A percentile compares a stretch with the other conserved stretches of the same genome.
Evolutionary conservation across 768 basidiomycete genomes (phyloP).

Genomic region (Auricularia sp.): DNA sequence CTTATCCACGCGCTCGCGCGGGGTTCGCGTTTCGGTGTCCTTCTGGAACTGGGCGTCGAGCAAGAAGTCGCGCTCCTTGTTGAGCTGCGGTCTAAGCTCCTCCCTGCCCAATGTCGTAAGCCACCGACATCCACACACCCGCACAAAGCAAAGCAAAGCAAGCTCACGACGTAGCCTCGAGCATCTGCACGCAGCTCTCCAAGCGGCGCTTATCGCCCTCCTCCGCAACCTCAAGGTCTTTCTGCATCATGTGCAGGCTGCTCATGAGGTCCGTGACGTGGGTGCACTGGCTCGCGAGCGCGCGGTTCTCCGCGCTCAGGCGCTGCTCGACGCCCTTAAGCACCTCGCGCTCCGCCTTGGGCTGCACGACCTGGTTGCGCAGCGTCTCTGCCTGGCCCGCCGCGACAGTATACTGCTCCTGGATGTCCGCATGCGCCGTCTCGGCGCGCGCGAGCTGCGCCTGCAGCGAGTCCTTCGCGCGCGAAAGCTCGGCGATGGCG

Average conservation of each 20-base stretch:
- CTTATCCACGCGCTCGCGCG: conserved; percentile 63
- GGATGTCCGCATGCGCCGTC: conserved; percentile 58
- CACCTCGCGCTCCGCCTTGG: conserved; percentile 87
- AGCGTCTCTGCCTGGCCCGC: conserved; percentile 61
- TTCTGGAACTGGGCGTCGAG: conserved; percentile 71
- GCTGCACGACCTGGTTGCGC: conserved; percentile 76
- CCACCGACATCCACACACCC: too few relatives aligned
- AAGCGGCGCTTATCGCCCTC: conserved; percentile 75
- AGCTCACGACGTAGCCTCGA: conserved; percentile 32
- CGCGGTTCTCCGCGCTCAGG: conserved; percentile 77
- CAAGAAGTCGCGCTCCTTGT: conserved; percentile 61
- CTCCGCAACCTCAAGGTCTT: conserved; percentile 73
- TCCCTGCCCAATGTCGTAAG: too few relatives aligned
- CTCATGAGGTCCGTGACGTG: conserved; percentile 73
- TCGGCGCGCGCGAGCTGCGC: conserved; percentile 55
- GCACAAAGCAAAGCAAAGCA: conserved; percentile 1
- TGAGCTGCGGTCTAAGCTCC: conserved; percentile 59
- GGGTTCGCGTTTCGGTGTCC: conserved; percentile 69
- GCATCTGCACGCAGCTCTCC: conserved; percentile 66
- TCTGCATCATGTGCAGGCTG: conserved; percentile 85
- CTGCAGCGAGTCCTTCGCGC: conserved; percentile 5
- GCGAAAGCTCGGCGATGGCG: conserved; percentile 2
- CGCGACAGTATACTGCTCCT: conserved; percentile 52
- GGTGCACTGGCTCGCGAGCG: conserved; percentile 67
- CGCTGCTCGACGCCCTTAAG: conserved; percentile 83